These are phyloP conservation scores for Penicillium aurantiogriseum DNA, from an alignment of 2,329 filamentous ascomycete species.

Conservation along the genomic window DNA sequence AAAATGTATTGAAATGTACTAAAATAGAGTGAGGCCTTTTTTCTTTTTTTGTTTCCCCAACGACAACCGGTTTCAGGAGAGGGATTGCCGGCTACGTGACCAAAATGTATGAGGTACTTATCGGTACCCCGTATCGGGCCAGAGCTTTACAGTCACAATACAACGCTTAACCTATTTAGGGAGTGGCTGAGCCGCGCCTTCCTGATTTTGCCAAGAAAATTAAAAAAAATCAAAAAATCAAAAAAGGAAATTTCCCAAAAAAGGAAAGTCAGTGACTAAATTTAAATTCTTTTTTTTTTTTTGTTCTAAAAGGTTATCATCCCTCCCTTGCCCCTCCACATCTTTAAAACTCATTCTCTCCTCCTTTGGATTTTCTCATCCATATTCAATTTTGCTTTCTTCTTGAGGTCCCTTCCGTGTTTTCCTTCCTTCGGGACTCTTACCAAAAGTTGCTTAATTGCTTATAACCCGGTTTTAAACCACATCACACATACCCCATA, in stretches of 20 bases:
- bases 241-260: slow-evolving; percentile 13
- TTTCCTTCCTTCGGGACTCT: slow-evolving; percentile 9
- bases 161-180: slow-evolving; percentile 6
- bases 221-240: not conserved
- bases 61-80: slow-evolving; percentile 24
- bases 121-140: slow-evolving; percentile 7
- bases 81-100: not conserved
- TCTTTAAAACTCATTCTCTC: slow-evolving; percentile 27
- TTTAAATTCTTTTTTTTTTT: slow-evolving; percentile 24
- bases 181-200: slow-evolving; percentile 19
- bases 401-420: slow-evolving; percentile 20
- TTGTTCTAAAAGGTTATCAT: slow-evolving; percentile 5
- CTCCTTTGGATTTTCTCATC: slow-evolving; percentile 24
- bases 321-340: slow-evolving; percentile 24
- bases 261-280: slow-evolving; percentile 23
- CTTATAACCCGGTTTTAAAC: slow-evolving; percentile 7
- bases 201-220: slow-evolving; percentile 1
- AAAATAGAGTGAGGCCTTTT: slow-evolving; percentile 22
- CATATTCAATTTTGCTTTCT: slow-evolving; percentile 14
- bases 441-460: slow-evolving; percentile 13
- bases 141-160: slow-evolving; percentile 2
- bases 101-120: slow-evolving; percentile 14
- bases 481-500: slow-evolving; percentile 22
- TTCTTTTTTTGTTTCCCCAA: slow-evolving; percentile 20
- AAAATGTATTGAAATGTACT: not conserved